Conservation (phyloP, 2,329 filamentous ascomycete genomes). For the Colletotrichum chlorophyti region DNA sequence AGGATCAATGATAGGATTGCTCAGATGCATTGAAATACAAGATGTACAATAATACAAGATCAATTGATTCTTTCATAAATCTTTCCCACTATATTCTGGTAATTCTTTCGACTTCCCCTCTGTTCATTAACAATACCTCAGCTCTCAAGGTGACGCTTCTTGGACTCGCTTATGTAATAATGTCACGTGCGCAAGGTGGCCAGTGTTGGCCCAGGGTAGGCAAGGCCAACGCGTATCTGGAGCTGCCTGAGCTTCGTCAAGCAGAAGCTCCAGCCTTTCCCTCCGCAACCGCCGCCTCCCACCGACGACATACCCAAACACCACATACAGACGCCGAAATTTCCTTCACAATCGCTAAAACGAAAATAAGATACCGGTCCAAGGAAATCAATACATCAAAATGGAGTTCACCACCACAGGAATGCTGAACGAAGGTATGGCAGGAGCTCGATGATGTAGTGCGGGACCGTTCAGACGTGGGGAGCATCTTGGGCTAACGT, state of each 20-base stretch:
- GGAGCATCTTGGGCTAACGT: not conserved
- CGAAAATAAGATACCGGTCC: conserved; percentile 26
- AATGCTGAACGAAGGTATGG: conserved; percentile 67
- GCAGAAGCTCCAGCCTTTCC: conserved; percentile 44
- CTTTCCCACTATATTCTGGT: no score
- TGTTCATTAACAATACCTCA: no score
- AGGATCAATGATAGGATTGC: no score
- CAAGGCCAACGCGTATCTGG: conserved; percentile 47
- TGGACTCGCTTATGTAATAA: not conserved
- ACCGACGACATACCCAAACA: conserved; percentile 32
- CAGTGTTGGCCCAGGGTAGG: conserved; percentile 7
- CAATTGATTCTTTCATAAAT: no score
- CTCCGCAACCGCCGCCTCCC: conserved; percentile 22
- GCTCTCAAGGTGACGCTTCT: no score
- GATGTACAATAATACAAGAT: no score
- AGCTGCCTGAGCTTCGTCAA: conserved; percentile 54
- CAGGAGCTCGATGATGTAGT: conserved; percentile 22
- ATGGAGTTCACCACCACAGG: conserved; percentile 72
- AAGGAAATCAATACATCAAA: not conserved
- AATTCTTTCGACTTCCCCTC: no score
- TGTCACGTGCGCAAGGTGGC: conserved; percentile 33
- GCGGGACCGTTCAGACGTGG: not conserved
- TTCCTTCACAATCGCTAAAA: not conserved
- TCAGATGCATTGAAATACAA: no score
- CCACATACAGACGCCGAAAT: not conserved